Evolutionary conservation across 1,284 basidiomycete genomes (phyloP).

Genomic region (Trametes polyzona): DNA sequence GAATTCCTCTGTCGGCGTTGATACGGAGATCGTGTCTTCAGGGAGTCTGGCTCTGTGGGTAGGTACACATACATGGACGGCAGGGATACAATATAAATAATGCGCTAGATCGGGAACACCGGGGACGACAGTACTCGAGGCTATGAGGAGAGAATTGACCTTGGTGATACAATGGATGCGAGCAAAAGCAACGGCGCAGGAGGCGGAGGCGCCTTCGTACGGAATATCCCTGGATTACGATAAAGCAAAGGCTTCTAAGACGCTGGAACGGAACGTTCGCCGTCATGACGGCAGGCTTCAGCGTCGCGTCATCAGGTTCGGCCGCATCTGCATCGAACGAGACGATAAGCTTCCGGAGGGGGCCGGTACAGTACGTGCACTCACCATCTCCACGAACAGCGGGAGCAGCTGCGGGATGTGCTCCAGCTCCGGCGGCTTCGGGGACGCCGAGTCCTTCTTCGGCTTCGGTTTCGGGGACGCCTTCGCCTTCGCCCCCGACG

Average conservation of each 20-base stretch:
- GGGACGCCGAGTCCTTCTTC: constrained; percentile 42
- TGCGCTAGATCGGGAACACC: constrained; percentile 10
- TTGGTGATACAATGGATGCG: constrained; percentile 15
- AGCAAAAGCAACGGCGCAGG: not conserved
- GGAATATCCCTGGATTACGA: constrained; percentile 25
- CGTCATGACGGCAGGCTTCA: too few relatives aligned
- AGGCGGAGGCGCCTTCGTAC: not conserved
- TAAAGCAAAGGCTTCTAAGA: constrained; percentile 13
- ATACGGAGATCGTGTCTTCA: constrained; percentile 4
- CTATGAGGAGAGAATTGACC: too few relatives aligned
- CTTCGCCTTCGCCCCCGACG: constrained; percentile 2
- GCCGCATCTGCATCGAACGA: constrained; percentile 25
- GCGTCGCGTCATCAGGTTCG: constrained; percentile 21
- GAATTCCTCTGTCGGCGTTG: not conserved
- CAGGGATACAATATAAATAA: constrained; percentile 19
- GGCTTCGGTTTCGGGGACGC: constrained; percentile 24
- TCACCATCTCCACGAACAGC: constrained; percentile 88
- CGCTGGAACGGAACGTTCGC: too few relatives aligned
- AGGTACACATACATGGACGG: constrained; percentile 19
- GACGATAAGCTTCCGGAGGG: not conserved
- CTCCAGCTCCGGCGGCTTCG: constrained; percentile 78
- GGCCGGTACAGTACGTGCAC: constrained; percentile 28
- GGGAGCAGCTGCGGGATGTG: constrained; percentile 81
- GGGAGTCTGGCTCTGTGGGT: constrained; percentile 10
- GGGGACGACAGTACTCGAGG: not conserved